Percentiles rank a stretch among this genome's conserved stretches.
These are phyloP conservation scores for Botrytis fragariae DNA, from an alignment of 2,329 filamentous ascomycete species.

Conservation along the genomic window DNA sequence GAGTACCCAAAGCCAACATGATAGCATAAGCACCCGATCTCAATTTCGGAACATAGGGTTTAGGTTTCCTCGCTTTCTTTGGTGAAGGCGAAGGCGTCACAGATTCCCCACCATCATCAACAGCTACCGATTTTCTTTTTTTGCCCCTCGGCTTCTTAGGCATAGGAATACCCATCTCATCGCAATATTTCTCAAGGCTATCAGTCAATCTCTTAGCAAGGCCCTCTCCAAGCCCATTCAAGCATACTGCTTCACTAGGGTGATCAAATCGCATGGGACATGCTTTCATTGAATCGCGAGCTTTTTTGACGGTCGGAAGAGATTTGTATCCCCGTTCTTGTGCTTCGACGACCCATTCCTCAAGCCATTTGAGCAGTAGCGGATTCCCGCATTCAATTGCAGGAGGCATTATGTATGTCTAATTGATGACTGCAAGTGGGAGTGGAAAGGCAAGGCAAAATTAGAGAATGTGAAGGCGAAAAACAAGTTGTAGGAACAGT, in stretches of 20 bases:
- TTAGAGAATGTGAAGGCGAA: neutral
- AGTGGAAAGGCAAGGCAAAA: neutral
- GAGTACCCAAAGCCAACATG: conserved; percentile 61
- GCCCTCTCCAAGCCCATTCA: conserved; percentile 73
- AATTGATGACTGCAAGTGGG: neutral
- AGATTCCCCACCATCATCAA: conserved; percentile 5
- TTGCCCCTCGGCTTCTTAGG: conserved; percentile 55
- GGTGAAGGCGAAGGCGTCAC: conserved; percentile 31
- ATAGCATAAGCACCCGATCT: conserved; percentile 75
- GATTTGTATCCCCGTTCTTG: conserved; percentile 69
- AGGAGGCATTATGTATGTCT: conserved; percentile 6
- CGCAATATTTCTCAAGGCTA: conserved; percentile 58
- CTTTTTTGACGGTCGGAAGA: conserved; percentile 44
- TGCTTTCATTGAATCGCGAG: conserved; percentile 72
- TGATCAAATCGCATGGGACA: conserved; percentile 65
- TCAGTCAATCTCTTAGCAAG: conserved; percentile 68
- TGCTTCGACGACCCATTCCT: conserved; percentile 72
- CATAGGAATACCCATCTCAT: conserved; percentile 65
- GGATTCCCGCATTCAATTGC: conserved; percentile 52
- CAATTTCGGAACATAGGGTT: conserved; percentile 68
- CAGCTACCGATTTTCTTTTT: conserved; percentile 19
- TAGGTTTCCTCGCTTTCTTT: conserved; percentile 60
- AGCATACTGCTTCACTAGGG: conserved; percentile 67
- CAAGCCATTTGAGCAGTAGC: conserved; percentile 68
- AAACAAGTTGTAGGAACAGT: neutral